Conservation (phyloP, 352 stramenopile species). For the Phytophthora tentaculata region DNA sequence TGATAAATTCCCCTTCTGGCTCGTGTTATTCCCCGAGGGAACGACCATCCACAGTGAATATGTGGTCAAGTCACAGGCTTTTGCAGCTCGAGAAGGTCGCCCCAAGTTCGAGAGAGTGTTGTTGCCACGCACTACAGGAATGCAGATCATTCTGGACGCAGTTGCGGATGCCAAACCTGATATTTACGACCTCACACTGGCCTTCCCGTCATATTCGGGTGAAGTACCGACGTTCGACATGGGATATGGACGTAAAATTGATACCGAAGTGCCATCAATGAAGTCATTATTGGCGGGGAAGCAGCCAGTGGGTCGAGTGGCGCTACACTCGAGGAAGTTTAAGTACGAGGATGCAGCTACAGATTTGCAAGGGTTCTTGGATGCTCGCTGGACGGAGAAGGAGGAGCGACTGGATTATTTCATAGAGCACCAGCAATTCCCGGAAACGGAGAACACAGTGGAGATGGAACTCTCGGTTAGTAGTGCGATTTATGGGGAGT, state of each 20-base stretch:
- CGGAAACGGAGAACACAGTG: slow-evolving; percentile 31
- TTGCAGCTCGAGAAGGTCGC: slow-evolving; percentile 67
- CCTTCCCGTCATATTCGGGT: slow-evolving; percentile 83
- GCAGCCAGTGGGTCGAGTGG: slow-evolving; percentile 45
- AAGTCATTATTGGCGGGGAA: slow-evolving; percentile 71
- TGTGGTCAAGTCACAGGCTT: slow-evolving; percentile 90
- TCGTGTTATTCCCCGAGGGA: slow-evolving; percentile 91
- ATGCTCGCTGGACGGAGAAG: slow-evolving; percentile 79
- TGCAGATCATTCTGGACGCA: slow-evolving; percentile 93
- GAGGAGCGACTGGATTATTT: slow-evolving; percentile 79
- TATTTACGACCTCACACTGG: slow-evolving; percentile 95
- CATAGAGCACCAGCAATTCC: slow-evolving; percentile 75
- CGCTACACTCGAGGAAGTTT: slow-evolving; percentile 71
- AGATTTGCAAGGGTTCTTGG: slow-evolving; percentile 69
- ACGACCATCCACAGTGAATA: slow-evolving; percentile 92
- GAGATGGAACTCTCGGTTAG: slow-evolving; percentile 51
- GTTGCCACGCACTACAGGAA: slow-evolving; percentile 91
- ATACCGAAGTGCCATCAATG: slow-evolving; percentile 88
- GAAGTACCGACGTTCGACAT: slow-evolving; percentile 91
- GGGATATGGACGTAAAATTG: slow-evolving; percentile 84
- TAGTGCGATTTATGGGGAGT: background rate
- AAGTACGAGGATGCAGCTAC: slow-evolving; percentile 59
- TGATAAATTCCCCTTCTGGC: slow-evolving; percentile 89
- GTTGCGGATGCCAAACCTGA: slow-evolving; percentile 86
- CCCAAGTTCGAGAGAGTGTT: slow-evolving; percentile 92